These are phyloP conservation scores for Brasilioporus rufonigricans DNA, from an alignment of 768 basidiomycete genomes.

Conservation along the genomic window DNA sequence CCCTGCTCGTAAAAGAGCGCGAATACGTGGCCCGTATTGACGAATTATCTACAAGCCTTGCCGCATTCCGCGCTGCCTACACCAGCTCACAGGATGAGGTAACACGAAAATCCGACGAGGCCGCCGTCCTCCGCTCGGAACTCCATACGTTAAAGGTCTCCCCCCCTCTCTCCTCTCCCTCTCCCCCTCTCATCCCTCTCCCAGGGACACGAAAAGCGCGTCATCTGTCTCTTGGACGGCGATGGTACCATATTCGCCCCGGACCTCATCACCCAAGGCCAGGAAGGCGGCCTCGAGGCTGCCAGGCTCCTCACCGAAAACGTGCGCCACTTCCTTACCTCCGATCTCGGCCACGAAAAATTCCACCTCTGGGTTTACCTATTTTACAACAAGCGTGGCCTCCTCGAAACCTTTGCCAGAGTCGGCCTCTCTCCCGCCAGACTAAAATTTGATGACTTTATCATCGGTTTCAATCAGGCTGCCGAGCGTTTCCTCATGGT, in stretches of 20 bases:
- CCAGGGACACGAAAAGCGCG: slow-evolving; percentile 33
- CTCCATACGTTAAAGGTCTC: slow-evolving; percentile 28
- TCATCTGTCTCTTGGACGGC: slow-evolving; percentile 57
- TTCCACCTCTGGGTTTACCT: slow-evolving; percentile 60
- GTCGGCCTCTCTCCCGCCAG: slow-evolving; percentile 33
- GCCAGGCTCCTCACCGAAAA: slow-evolving; percentile 44
- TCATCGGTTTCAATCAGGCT: slow-evolving; percentile 69
- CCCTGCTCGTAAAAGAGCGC: slow-evolving; percentile 22
- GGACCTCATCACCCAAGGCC: slow-evolving; percentile 53
- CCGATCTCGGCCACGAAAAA: slow-evolving; percentile 24
- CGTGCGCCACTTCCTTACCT: slow-evolving; percentile 25
- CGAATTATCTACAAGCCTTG: slow-evolving; percentile 24
- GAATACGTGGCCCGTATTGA: slow-evolving; percentile 18
- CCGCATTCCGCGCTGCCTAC: slow-evolving; percentile 29
- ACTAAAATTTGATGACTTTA: slow-evolving; percentile 60
- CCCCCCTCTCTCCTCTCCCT: neutral
- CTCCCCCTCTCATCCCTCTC: neutral
- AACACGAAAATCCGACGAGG: slow-evolving; percentile 14
- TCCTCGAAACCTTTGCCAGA: slow-evolving; percentile 47
- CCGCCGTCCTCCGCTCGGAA: slow-evolving; percentile 21
- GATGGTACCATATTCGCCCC: slow-evolving; percentile 59
- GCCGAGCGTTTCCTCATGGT: slow-evolving; percentile 64
- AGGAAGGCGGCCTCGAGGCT: slow-evolving; percentile 55
- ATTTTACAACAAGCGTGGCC: slow-evolving; percentile 62
- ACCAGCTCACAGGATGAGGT: slow-evolving; percentile 20